Conservation (phyloP, 2,329 filamentous ascomycete species). For the Penicillium concentricum region DNA sequence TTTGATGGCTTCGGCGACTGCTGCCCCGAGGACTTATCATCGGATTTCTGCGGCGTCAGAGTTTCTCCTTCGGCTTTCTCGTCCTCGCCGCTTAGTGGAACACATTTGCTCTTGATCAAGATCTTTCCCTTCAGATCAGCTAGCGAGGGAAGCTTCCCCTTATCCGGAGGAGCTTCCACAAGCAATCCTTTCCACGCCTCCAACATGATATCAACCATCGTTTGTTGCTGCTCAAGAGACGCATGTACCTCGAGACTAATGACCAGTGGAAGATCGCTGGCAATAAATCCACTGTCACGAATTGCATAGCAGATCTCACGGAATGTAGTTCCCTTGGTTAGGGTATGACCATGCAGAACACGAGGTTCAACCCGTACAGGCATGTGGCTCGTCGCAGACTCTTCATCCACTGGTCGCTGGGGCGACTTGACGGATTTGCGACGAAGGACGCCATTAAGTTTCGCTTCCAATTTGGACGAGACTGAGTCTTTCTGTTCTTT, state of each 20-base stretch:
- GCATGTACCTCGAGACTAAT: slow-evolving; percentile 92
- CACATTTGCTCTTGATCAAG: slow-evolving; percentile 74
- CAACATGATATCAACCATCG: slow-evolving; percentile 93
- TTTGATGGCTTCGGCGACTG: slow-evolving; percentile 49
- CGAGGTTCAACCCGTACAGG: slow-evolving; percentile 63
- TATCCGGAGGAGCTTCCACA: slow-evolving; percentile 60
- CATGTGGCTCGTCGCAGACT: slow-evolving; percentile 3
- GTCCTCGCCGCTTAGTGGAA: slow-evolving; percentile 46
- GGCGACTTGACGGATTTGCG: slow-evolving; percentile 18
- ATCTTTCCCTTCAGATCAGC: slow-evolving; percentile 76
- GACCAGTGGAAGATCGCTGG: slow-evolving; percentile 77
- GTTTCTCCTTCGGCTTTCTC: slow-evolving; percentile 21
- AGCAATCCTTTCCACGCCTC: slow-evolving; percentile 78
- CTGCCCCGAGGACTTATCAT: slow-evolving; percentile 1
- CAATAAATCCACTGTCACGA: slow-evolving; percentile 72
- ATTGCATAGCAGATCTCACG: slow-evolving; percentile 82
- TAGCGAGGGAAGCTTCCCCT: slow-evolving; percentile 62
- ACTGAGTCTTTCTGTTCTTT: slow-evolving; percentile 14
- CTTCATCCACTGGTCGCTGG: neutral
- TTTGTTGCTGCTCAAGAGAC: slow-evolving; percentile 75
- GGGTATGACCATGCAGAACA: slow-evolving; percentile 82
- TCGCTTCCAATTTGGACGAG: slow-evolving; percentile 26
- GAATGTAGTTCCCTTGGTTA: slow-evolving; percentile 83
- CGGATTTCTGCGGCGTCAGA: slow-evolving; percentile 4
- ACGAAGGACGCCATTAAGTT: slow-evolving; percentile 20